Evolutionary conservation across 805 yeast genomes (phyloP), one percentile per base, ranked within the genome.

Genomic region (Yamadazyma olivae): DNA sequence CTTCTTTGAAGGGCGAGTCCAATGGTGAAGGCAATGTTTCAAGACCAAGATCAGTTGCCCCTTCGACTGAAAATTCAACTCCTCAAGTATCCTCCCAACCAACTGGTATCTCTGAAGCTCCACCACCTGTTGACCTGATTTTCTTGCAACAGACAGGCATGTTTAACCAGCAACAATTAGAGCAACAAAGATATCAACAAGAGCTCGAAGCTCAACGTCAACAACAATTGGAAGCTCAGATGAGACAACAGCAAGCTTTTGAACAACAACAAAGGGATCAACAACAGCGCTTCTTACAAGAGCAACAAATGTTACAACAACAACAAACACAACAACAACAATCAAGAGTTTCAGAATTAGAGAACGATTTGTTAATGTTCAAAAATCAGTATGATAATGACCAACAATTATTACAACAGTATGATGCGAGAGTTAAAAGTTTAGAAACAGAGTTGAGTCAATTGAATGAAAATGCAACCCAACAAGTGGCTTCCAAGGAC

Each of bases 371-470:
- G 32, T 64, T 85, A 25, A 75, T 80, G 44, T 67, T 88, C 45
- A 76, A 81, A 46, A 85, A 82, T 24, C 96, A 88, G 51, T 86
- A 83, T 51, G 95, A 89, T 46, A 84, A 80, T 48, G 95, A 87
- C 55, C 96, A 87, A 56, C 69, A 77, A 46, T 67, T 90, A 64
- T 70, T 90, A 36, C 87, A 83, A 56, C 95, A 88, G 57, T 90
- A 90, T 54, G 97, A 90, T 56, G 74, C 79, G 43, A 70, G 95
- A 38, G 95, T 90, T 6, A 83, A 83, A 57, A 76, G 83, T 17
- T 71, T 90, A 43, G 97, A 90, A 61, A 66, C 66, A 26, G 96
- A 90, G 51, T 64, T 88, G 40, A 49, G 56, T 12, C 75, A 74
- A 33, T 67, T 83, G 31, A 75, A 80, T 36, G 70, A 74, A 43